A percentile compares a stretch with the other conserved stretches of the same genome.
phyloP scores from a whole-genome alignment of 1,284 basidiomycete genomes.

The Pyrrhoderma lamaoense region DNA sequence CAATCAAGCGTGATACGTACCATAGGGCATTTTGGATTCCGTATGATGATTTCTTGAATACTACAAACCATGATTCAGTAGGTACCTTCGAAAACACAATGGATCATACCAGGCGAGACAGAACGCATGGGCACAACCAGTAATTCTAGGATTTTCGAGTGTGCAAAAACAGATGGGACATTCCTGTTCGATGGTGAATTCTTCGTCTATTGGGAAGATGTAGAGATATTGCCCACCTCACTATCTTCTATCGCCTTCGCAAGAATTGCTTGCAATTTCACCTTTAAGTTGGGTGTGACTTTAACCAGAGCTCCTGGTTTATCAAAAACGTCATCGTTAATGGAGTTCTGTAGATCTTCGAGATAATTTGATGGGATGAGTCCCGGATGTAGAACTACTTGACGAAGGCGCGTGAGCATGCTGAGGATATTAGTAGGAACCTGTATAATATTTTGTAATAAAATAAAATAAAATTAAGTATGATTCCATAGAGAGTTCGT shows the following conservation, averaged over 20 bases:
- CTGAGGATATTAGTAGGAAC: constrained; percentile 67
- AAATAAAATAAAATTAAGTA: constrained; percentile 29
- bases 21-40: constrained; percentile 76
- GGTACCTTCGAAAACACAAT: background rate
- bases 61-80: constrained; percentile 28
- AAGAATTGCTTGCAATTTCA: constrained; percentile 55
- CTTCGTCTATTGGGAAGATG: too few species aligned
- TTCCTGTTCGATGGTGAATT: constrained; percentile 38
- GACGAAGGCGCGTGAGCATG: constrained; percentile 82
- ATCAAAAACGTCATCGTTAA: constrained; percentile 30
- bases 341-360: constrained; percentile 48
- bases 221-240: constrained; percentile 31
- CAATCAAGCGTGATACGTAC: constrained; percentile 32
- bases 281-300: constrained; percentile 44
- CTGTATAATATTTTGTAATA: too few species aligned
- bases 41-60: constrained; percentile 58
- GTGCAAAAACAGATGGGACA: constrained; percentile 73
- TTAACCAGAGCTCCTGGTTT: constrained; percentile 25
- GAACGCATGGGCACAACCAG: constrained; percentile 71
- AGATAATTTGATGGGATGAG: constrained; percentile 73
- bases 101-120: constrained; percentile 59
- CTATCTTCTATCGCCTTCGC: constrained; percentile 69
- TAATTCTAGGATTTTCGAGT: constrained; percentile 67
- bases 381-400: constrained; percentile 75
- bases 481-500: too few species aligned